These are phyloP conservation scores for Fusarium sp. DNA, from an alignment of 2,329 filamentous ascomycete genomes.

Conservation along the genomic window DNA sequence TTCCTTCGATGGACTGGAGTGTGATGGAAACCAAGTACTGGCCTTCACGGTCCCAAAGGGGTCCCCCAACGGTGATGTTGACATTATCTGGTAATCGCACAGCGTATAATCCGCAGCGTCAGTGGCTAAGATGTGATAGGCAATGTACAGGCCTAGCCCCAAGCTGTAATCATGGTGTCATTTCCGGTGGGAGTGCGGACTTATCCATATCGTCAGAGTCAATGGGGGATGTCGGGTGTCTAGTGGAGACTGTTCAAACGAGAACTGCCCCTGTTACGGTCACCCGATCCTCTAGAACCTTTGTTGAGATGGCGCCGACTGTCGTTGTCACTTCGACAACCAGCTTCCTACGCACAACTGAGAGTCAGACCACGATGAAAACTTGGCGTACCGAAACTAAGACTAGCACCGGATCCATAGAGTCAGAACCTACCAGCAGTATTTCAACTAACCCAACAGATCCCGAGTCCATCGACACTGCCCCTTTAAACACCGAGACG, in stretches of 20 bases:
- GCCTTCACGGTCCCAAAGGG: conserved; percentile 1
- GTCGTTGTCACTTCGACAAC: too few relatives aligned
- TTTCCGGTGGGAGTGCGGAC: background rate
- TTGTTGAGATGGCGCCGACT: too few relatives aligned
- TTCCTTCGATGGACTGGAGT: background rate
- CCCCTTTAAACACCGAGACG: too few relatives aligned
- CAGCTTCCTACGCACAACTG: too few relatives aligned
- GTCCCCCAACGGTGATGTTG: conserved; percentile 2
- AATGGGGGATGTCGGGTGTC: background rate
- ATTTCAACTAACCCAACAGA: too few relatives aligned
- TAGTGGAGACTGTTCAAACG: background rate
- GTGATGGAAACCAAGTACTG: background rate
- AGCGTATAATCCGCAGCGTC: background rate
- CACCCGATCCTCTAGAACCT: too few relatives aligned
- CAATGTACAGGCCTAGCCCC: background rate
- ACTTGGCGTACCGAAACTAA: too few relatives aligned
- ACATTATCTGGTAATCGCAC: conserved; percentile 3
- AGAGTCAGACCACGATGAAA: too few relatives aligned
- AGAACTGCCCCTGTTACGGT: background rate
- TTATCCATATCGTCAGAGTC: background rate
- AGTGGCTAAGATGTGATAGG: background rate
- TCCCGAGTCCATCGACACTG: too few relatives aligned
- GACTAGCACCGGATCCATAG: too few relatives aligned
- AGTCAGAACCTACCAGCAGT: too few relatives aligned
- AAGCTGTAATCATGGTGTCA: background rate